Conservation (phyloP, 805 yeast genomes). For the Suhomyces tanzawaensis region DNA sequence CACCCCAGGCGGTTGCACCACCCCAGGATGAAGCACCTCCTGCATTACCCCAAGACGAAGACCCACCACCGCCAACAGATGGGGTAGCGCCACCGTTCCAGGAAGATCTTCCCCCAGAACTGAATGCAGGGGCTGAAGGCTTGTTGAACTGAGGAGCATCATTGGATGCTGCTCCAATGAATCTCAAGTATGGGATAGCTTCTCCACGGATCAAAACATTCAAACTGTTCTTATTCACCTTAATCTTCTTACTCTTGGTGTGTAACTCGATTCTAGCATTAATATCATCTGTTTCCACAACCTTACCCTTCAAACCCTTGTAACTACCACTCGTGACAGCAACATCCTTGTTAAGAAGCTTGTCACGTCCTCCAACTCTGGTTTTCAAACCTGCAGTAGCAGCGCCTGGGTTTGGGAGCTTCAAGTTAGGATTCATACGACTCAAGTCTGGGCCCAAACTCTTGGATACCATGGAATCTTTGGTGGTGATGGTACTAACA, state of each 20-base stretch:
- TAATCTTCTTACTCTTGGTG: constrained; percentile 83
- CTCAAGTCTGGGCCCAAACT: constrained; percentile 64
- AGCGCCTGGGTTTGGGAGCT: constrained; percentile 53
- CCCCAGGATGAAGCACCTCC: constrained; percentile 56
- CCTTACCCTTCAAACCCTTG: constrained; percentile 91
- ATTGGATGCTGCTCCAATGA: constrained; percentile 49
- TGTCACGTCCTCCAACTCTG: constrained; percentile 71
- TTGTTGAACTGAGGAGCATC: constrained; percentile 13
- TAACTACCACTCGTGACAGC: constrained; percentile 88
- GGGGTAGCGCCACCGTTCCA: constrained; percentile 46
- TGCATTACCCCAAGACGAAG: constrained; percentile 22
- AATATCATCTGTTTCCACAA: constrained; percentile 89
- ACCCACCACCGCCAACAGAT: constrained; percentile 12
- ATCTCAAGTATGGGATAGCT: constrained; percentile 75
- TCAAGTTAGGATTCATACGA: constrained; percentile 80
- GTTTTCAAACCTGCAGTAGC: constrained; percentile 48
- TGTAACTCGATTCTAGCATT: constrained; percentile 91
- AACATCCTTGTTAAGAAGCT: constrained; percentile 78
- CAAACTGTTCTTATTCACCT: constrained; percentile 76
- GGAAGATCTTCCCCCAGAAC: constrained; percentile 49
- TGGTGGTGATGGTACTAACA: constrained; percentile 81
- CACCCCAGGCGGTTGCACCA: constrained; percentile 28
- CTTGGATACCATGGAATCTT: constrained; percentile 63
- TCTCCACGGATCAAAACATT: constrained; percentile 69
- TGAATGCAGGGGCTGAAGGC: constrained; percentile 31